These are phyloP conservation scores for Papiliotrema laurentii DNA, from an alignment of 1,284 basidiomycete species.

Conservation along the genomic window DNA sequence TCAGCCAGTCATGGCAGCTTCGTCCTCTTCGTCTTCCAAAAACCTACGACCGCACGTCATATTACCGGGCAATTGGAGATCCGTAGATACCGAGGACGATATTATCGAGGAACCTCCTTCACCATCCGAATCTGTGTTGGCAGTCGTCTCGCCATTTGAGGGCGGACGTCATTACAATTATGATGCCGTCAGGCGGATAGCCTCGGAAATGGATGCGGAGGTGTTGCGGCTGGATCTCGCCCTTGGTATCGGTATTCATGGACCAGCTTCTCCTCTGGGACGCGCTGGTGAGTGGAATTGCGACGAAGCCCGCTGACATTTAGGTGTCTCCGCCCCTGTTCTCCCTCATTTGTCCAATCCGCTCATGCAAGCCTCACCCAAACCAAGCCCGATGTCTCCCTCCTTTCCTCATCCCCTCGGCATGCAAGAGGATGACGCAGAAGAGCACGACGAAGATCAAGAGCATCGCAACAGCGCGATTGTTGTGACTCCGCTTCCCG, in stretches of 20 bases:
- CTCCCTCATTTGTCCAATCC: slow-evolving; percentile 20
- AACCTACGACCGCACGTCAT: too few relatives aligned
- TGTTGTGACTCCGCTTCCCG: slow-evolving; percentile 1
- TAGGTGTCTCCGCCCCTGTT: slow-evolving; percentile 19
- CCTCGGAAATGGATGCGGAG: slow-evolving; percentile 65
- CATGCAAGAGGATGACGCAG: slow-evolving; percentile 9
- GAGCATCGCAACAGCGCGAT: neutral
- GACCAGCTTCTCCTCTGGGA: slow-evolving; percentile 48
- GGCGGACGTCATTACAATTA: slow-evolving; percentile 73
- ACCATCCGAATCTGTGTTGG: slow-evolving; percentile 64
- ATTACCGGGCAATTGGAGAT: too few relatives aligned
- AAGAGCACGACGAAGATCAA: slow-evolving; percentile 2
- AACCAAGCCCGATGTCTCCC: neutral
- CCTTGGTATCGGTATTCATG: slow-evolving; percentile 66
- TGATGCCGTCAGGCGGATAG: slow-evolving; percentile 69
- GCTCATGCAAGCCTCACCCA: slow-evolving; percentile 51
- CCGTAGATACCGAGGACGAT: too few relatives aligned
- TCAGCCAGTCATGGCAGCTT: slow-evolving; percentile 4
- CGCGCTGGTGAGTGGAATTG: slow-evolving; percentile 70
- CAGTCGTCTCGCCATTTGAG: slow-evolving; percentile 78
- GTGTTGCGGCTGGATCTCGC: slow-evolving; percentile 66
- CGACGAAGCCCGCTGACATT: slow-evolving; percentile 1
- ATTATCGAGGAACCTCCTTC: neutral
- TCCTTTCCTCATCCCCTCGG: slow-evolving; percentile 2
- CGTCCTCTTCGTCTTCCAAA: neutral